Evolutionary conservation across 441 rosid species (phyloP), one percentile per base, ranked within the genome.

Genomic region (Manihot esculenta): DNA sequence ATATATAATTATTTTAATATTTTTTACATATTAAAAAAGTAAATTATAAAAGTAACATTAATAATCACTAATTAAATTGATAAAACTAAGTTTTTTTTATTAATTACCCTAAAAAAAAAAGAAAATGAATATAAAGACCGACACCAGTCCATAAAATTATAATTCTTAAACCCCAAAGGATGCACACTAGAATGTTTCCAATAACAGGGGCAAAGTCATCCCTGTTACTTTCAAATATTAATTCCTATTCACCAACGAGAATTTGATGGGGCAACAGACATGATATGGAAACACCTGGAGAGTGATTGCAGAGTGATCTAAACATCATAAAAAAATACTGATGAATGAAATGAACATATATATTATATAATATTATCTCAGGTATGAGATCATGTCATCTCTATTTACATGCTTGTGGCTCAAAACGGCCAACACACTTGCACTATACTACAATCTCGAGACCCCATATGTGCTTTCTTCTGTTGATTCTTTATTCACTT

Each of bases 301-400:
- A 21, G 58, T 23, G 7, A 5, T 5, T 38, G 42, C 42, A 1
- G 33, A 30, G 33, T 30, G 33, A 30, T 30, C 33, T 3, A 54
- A 54, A 58, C 45, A 66, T 38, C 41, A 60, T 44, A n/a, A n/a
- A 68, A 69, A 72, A 64, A 74, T 79, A 70, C 72, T 68, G 83
- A 85, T 81, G 80, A 83, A 83, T 83, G 77, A 78, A 78, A 74
- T 76, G 76, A 81, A 81, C 81, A 79, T 71, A 66, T 75, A 61
- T n/a, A n/a, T 33, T 33, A 33, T 33, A 33, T 33, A 7, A n/a
- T n/a, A n/a, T n/a, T 15, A 15, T 70, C 54, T 59, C 70, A 50
- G 73, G 77, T 77, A 75, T 72, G 69, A 81, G 75, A 74, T 72
- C 75, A 69, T 59, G 66, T 68, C 70, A 68, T 69, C 56, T 75